Evolutionary conservation across 495 filamentous ascomycete genomes (phyloP).

Genomic region (Xylaria acuta): DNA sequence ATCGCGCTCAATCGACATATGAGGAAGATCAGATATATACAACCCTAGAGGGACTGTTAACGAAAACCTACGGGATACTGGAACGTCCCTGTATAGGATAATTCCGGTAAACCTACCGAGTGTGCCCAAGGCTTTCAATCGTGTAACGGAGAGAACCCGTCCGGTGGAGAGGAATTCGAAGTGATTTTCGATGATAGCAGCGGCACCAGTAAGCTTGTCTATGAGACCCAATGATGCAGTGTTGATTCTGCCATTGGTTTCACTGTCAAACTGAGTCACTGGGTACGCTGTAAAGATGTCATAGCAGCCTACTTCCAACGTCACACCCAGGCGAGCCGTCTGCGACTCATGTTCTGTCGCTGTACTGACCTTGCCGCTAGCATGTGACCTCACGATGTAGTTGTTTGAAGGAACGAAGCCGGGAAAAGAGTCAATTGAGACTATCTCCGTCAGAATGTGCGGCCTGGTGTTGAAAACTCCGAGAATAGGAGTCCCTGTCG

Average conservation of each 20-base stretch:
- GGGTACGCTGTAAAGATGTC: slow-evolving; percentile 84
- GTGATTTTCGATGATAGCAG: slow-evolving; percentile 69
- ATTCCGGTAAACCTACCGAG: slow-evolving; percentile 59
- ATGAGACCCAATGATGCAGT: slow-evolving; percentile 80
- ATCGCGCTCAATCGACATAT: slow-evolving; percentile 64
- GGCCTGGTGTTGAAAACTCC: slow-evolving; percentile 82
- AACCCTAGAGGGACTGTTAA: slow-evolving; percentile 53
- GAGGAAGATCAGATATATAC: slow-evolving; percentile 71
- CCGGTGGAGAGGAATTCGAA: slow-evolving; percentile 64
- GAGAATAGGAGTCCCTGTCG: slow-evolving; percentile 74
- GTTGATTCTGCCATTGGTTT: slow-evolving; percentile 43
- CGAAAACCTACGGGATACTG: neutral
- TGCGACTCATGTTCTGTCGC: slow-evolving; percentile 49
- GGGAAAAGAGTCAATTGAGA: slow-evolving; percentile 73
- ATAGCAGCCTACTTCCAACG: slow-evolving; percentile 69
- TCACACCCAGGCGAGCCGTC: slow-evolving; percentile 60
- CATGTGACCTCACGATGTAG: slow-evolving; percentile 78
- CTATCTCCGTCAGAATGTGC: slow-evolving; percentile 63
- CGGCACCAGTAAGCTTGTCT: slow-evolving; percentile 88
- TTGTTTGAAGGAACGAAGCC: slow-evolving; percentile 60
- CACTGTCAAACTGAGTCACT: slow-evolving; percentile 58
- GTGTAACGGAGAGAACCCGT: slow-evolving; percentile 65
- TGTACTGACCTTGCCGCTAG: slow-evolving; percentile 66
- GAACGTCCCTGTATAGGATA: neutral
- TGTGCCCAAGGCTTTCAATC: slow-evolving; percentile 80